Conservation (phyloP, 2,329 filamentous ascomycete species). For the Epichloe sibirici region DNA sequence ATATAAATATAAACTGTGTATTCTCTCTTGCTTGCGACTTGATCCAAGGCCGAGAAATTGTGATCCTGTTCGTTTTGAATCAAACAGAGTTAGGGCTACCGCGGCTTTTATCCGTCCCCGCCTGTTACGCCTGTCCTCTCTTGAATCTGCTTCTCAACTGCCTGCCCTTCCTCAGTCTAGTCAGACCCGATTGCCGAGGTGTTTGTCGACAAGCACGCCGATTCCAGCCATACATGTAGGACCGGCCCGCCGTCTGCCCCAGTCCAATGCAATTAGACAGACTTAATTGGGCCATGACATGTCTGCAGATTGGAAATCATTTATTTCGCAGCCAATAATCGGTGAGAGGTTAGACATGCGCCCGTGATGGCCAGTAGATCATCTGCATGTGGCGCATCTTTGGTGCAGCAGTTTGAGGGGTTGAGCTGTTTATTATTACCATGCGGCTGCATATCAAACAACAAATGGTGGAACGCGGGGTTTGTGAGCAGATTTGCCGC, state of each 20-base stretch:
- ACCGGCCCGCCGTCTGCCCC: background rate
- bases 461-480: background rate
- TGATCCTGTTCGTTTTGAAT: background rate
- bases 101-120: conserved; percentile 3
- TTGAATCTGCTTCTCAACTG: background rate
- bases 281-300: background rate
- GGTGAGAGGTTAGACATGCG: background rate
- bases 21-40: background rate
- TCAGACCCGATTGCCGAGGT: background rate
- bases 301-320: background rate
- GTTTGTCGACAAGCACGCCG: background rate
- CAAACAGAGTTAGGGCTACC: background rate
- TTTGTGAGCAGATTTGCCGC: background rate
- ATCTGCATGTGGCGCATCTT: background rate
- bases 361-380: background rate
- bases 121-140: background rate
- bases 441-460: background rate
- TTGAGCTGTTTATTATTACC: background rate
- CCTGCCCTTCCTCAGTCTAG: background rate
- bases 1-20: background rate
- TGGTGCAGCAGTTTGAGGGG: background rate
- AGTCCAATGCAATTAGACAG: background rate
- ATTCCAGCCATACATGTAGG: background rate
- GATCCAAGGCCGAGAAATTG: background rate
- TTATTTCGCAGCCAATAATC: background rate